Evolutionary conservation across 2,329 filamentous ascomycete genomes (phyloP).

Genomic region (Colletotrichum sp.): DNA sequence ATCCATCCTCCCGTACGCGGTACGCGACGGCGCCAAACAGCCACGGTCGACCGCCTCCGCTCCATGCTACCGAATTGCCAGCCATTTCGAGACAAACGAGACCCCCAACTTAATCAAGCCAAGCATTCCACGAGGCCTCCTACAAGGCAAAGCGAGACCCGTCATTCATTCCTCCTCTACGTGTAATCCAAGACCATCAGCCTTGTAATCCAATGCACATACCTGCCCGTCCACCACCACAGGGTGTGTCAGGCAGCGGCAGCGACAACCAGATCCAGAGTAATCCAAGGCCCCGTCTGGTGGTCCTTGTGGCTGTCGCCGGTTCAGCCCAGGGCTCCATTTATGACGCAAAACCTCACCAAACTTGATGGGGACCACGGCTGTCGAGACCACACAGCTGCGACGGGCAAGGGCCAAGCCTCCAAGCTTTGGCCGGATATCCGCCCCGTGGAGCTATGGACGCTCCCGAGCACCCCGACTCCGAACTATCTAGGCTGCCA

Average conservation of each 20-base stretch:
- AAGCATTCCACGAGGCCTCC: constrained; percentile 20
- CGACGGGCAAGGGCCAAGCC: not conserved
- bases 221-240: not conserved
- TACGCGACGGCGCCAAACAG: not conserved
- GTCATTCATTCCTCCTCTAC: not conserved
- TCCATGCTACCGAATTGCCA: not conserved
- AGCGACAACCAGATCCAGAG: not conserved
- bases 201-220: not conserved
- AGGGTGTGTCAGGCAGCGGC: not conserved
- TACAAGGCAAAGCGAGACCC: not conserved
- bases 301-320: not conserved
- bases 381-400: not conserved
- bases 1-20: not conserved
- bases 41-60: not conserved
- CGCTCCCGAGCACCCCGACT: constrained; percentile 5
- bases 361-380: not conserved
- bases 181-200: not conserved
- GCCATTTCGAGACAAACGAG: not conserved
- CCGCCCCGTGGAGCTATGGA: constrained; percentile 1
- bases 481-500: not conserved
- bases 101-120: not conserved
- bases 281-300: not conserved
- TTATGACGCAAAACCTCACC: constrained; percentile 11
- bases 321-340: not conserved
- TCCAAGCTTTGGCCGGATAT: constrained; percentile 9